Evolutionary conservation across 305 asterid genomes (phyloP), one percentile per base, ranked within the genome.

Genomic region (Plantago lanceolata): DNA sequence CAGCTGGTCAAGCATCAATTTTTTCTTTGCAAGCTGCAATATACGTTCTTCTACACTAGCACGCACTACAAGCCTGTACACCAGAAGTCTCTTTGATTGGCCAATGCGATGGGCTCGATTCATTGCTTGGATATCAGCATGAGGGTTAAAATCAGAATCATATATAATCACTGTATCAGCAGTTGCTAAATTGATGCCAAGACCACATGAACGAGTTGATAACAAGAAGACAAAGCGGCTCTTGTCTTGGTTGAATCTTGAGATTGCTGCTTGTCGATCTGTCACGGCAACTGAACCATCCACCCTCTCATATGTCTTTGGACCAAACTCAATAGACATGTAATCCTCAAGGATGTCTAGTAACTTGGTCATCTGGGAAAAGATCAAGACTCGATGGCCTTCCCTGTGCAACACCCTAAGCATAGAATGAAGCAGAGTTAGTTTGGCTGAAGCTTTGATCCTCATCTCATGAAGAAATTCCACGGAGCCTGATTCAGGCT

Each of bases 81-180:
- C 97, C 17, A 93, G 84, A 79, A 93, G 99, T 70, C 94, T 84
- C 7, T 88, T 87, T 2, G 96, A 85, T 71, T 93, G 97, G 56
- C 99, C 99, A 50, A 93, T 93, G 62, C 99, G 83, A 73, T 93
- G 99, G 0, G 99, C 99, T 64, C 97, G 81, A 74, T 90, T 90
- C 99, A 93, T 93, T 18, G 99, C 99, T 79, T 93, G 99, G 66
- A 93, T 86, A 86, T 94, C 99, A 50, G 96, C 97, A 78, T 94
- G 99, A 5, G 97, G 99, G 68, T 94, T 94, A 77, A 87, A 94
- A 74, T 94, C 99, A 19, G 99, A 94, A 79, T 94, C 97, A 67
- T 94, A 94, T 47, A 94, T 90, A 68, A 94, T 71, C 47, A 94
- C 99, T 61, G 99, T 94, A 70, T 94, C 99, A 60, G 99, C 99